Evolutionary conservation across 805 yeast species (phyloP), one percentile per base, ranked within the genome.

Genomic region (Starmerella vaccinii): DNA sequence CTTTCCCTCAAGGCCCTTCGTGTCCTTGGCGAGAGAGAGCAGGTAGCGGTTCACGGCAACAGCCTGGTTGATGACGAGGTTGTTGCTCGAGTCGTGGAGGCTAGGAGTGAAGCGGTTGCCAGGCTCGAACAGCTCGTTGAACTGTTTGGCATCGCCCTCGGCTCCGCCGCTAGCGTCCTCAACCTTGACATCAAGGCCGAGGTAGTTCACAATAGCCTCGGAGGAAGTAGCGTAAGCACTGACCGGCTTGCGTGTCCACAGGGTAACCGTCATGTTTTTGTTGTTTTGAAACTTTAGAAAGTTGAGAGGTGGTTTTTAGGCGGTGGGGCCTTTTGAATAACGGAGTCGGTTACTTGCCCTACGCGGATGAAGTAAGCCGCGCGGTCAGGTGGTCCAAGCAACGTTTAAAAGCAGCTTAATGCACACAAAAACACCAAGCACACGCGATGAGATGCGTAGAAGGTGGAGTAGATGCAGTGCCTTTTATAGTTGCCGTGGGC

Each of bases 1-100:
- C 55, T 37, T 44, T 48, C 60, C 60, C 8, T n/a, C 23, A 5
- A 57, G 52, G 33, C 55, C 57, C 55, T 56, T 53, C 39, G 18
- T 30, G 54, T 51, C 52, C 57, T 57, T 56, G 40, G 58, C 59
- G 5, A 56, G 44, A 12, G 59, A 48, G 19, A 57, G 45, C 15
- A 57, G 49, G 52, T 57, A 57, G 52, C 53, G 54, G 57, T 57
- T 51, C 8, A 57, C 60, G 15, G 60, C 60, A 27, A 57, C 49
- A 13, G 50, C 34, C 59, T 57, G 60, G 54, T 55, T 57, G 35
- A 57, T 6, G 21, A 23, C 49, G 13, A 56, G 29, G 26, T 40
- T 43, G 44, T 46, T 50, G 46, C 27, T 35, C 49, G 46, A 30
- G 52, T 56, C 58, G 45, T 56, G 39, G 21, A 57, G 43, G 27